phyloP scores from a whole-genome alignment of 148 eudicot species.

The Vaccinium vitisidaea region DNA sequence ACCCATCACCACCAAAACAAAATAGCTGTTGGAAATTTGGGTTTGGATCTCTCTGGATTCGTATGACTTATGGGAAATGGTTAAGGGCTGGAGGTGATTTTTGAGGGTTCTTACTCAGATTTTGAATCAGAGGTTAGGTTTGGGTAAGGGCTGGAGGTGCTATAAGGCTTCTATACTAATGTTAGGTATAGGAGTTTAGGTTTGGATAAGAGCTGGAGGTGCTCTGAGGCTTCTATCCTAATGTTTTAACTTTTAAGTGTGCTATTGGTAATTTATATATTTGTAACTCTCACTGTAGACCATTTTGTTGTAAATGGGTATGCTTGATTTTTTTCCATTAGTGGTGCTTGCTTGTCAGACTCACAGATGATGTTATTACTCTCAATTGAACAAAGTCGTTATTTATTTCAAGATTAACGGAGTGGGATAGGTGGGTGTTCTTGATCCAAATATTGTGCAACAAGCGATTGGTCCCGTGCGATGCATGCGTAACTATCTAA shows the following conservation, averaged over 20 bases:
- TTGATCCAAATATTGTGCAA: background rate
- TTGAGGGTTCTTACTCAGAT: no score
- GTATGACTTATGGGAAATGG: no score
- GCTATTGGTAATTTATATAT: background rate
- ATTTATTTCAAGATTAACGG: background rate
- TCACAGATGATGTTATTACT: background rate
- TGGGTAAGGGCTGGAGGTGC: no score
- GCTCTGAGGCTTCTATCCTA: background rate
- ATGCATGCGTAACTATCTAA: background rate
- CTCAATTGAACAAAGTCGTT: background rate
- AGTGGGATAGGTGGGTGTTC: background rate
- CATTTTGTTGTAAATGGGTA: background rate
- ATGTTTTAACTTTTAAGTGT: background rate
- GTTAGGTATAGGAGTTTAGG: no score
- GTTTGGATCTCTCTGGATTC: no score
- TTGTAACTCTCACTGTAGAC: background rate
- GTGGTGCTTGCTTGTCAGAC: background rate
- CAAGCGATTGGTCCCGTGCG: background rate
- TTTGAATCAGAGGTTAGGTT: no score
- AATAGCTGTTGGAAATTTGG: no score
- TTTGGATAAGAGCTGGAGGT: no score
- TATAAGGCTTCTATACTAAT: no score
- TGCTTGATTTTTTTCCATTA: background rate
- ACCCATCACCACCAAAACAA: no score
- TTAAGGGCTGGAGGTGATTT: no score